These are phyloP conservation scores for Bretziella fagacearum DNA, from an alignment of 2,329 filamentous ascomycete genomes.

Conservation along the genomic window DNA sequence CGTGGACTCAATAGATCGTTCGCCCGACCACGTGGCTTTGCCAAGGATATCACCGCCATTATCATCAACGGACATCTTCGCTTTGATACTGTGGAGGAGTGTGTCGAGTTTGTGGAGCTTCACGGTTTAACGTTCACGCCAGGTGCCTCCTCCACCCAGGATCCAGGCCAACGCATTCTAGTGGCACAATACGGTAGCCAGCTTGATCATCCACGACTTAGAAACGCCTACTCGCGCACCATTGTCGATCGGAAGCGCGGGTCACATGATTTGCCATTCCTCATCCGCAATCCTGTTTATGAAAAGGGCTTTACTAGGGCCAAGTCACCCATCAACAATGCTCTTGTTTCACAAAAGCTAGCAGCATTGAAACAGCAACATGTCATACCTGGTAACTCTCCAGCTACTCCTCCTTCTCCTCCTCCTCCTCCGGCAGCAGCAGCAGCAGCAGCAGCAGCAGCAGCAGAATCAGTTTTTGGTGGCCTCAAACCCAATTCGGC, in stretches of 20 bases:
- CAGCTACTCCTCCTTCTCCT: background rate
- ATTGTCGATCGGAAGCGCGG: slow-evolving; percentile 46
- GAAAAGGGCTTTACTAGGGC: slow-evolving; percentile 21
- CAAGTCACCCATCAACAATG: background rate
- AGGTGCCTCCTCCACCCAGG: slow-evolving; percentile 21
- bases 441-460: background rate
- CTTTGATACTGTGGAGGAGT: slow-evolving; percentile 52
- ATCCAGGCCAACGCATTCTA: slow-evolving; percentile 20
- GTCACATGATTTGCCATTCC: slow-evolving; percentile 31
- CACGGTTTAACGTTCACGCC: slow-evolving; percentile 36
- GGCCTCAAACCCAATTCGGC: background rate
- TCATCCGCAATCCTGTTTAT: slow-evolving; percentile 39
- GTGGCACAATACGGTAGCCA: slow-evolving; percentile 24
- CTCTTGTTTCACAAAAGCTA: background rate
- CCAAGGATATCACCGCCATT: slow-evolving; percentile 42
- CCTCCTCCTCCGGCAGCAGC: background rate
- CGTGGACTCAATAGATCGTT: slow-evolving; percentile 38
- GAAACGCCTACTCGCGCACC: slow-evolving; percentile 37
- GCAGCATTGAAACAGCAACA: background rate
- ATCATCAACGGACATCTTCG: slow-evolving; percentile 40
- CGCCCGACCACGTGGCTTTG: slow-evolving; percentile 36
- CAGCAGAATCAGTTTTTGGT: background rate
- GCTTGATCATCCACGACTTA: slow-evolving; percentile 32
- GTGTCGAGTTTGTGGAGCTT: slow-evolving; percentile 45
- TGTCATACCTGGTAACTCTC: too few relatives aligned